phyloP scores from a whole-genome alignment of 345 rosid genomes.

The Camelina neglecta region DNA sequence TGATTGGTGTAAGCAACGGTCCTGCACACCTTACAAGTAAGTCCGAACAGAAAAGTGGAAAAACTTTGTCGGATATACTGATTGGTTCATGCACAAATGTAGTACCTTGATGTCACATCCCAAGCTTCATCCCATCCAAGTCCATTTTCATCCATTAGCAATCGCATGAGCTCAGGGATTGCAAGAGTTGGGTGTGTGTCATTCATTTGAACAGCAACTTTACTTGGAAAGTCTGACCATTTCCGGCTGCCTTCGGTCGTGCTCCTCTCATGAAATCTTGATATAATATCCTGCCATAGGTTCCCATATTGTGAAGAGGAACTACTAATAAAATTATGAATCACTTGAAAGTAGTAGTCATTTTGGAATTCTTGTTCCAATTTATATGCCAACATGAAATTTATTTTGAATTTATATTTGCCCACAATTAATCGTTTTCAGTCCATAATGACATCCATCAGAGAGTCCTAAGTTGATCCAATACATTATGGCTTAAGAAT shows the following conservation, averaged over 20 bases:
- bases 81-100: conserved; percentile 17
- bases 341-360: background rate
- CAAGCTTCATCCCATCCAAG: conserved; percentile 99
- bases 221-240: conserved; percentile 92
- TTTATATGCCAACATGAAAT: background rate
- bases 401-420: background rate
- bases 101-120: conserved; percentile 81
- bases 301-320: conserved; percentile 20
- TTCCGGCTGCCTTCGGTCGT: conserved; percentile 55
- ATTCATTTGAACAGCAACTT: conserved; percentile 93
- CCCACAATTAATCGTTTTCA: background rate
- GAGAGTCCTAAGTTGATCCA: conserved; percentile 8
- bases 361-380: background rate
- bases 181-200: conserved; percentile 99
- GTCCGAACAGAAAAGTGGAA: conserved; percentile 17
- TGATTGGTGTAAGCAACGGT: conserved; percentile 96
- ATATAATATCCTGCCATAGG: conserved; percentile 77
- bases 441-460: conserved; percentile 5
- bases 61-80: background rate
- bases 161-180: conserved; percentile 94
- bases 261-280: conserved; percentile 82
- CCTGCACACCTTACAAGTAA: conserved; percentile 51
- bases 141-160: conserved; percentile 87
- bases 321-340: background rate
- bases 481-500: conserved; percentile 8